These are phyloP conservation scores for Leccinum pachyderme DNA, from an alignment of 1,284 basidiomycete genomes.

Conservation along the genomic window DNA sequence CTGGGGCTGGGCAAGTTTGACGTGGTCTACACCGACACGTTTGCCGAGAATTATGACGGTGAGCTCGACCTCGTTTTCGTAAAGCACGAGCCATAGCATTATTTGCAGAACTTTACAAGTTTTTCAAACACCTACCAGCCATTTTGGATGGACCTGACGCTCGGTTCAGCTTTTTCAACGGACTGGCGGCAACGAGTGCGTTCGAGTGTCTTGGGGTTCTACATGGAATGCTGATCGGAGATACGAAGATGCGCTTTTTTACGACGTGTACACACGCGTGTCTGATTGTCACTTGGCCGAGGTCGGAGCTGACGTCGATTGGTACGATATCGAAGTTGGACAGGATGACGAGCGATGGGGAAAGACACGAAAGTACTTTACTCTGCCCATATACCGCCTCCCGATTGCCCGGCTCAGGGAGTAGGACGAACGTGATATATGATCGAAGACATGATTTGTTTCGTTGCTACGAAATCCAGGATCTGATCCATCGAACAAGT, in stretches of 20 bases:
- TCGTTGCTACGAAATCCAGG: neutral
- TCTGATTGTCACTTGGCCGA: slow-evolving; percentile 85
- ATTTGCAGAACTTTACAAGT: slow-evolving; percentile 64
- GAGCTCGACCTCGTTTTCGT: slow-evolving; percentile 11
- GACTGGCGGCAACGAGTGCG: slow-evolving; percentile 90
- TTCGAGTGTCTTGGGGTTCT: neutral
- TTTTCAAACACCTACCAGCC: slow-evolving; percentile 84
- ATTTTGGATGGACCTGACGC: slow-evolving; percentile 77
- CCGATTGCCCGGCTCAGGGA: slow-evolving; percentile 51
- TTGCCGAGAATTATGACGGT: slow-evolving; percentile 85
- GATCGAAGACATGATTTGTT: neutral
- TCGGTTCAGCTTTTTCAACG: slow-evolving; percentile 96
- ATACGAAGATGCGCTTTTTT: slow-evolving; percentile 74
- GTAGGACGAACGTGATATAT: neutral
- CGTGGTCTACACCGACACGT: slow-evolving; percentile 93
- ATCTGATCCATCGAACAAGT: neutral
- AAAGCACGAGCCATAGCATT: neutral
- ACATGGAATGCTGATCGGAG: slow-evolving; percentile 9
- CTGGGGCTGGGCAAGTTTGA: slow-evolving; percentile 75
- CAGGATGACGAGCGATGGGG: slow-evolving; percentile 58
- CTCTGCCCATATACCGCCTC: slow-evolving; percentile 61
- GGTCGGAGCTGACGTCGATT: slow-evolving; percentile 71
- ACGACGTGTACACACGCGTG: slow-evolving; percentile 89
- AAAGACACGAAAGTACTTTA: slow-evolving; percentile 70
- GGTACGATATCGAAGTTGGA: slow-evolving; percentile 71